Percentiles rank a stretch among this genome's conserved stretches.
Conservation (phyloP, 768 basidiomycete genomes). For the Kwoniella botswanensis region DNA sequence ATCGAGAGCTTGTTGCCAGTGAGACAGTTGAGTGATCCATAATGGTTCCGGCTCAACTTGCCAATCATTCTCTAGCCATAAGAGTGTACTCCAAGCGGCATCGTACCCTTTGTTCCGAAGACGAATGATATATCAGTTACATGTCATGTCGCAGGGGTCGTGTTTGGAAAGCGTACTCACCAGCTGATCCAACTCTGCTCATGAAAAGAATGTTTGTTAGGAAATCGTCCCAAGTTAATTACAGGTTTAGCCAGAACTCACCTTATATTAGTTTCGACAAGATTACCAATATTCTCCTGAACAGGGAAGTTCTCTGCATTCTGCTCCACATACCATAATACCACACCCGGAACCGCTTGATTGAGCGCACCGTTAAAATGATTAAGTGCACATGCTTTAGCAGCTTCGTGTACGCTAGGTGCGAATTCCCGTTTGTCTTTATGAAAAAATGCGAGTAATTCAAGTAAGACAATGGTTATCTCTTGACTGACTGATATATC, state of each 20-base stretch:
- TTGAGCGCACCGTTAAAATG: conserved; percentile 40
- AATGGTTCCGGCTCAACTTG: conserved; percentile 40
- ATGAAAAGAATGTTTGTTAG: background rate
- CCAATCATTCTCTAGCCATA: conserved; percentile 48
- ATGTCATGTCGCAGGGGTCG: background rate
- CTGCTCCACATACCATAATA: conserved; percentile 50
- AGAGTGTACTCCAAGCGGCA: conserved; percentile 48
- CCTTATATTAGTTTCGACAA: conserved; percentile 47
- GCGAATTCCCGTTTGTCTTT: conserved; percentile 39
- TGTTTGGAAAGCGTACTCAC: background rate
- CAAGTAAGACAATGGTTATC: conserved; percentile 36
- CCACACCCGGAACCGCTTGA: conserved; percentile 38
- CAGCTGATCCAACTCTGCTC: conserved; percentile 25
- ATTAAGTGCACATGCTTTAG: conserved; percentile 38
- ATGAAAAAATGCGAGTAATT: conserved; percentile 45
- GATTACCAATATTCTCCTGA: conserved; percentile 37
- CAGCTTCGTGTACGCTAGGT: conserved; percentile 33
- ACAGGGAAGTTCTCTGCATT: conserved; percentile 31
- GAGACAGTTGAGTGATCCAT: conserved; percentile 50
- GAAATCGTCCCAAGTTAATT: too few species aligned
- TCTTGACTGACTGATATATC: conserved; percentile 31
- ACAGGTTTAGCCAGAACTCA: conserved; percentile 9
- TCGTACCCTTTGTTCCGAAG: conserved; percentile 34
- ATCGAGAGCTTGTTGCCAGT: conserved; percentile 44
- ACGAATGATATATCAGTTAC: background rate